Percentiles rank a stretch among this genome's conserved stretches.
phyloP scores from a whole-genome alignment of 805 yeast species.

The Starmera dryadoides region DNA sequence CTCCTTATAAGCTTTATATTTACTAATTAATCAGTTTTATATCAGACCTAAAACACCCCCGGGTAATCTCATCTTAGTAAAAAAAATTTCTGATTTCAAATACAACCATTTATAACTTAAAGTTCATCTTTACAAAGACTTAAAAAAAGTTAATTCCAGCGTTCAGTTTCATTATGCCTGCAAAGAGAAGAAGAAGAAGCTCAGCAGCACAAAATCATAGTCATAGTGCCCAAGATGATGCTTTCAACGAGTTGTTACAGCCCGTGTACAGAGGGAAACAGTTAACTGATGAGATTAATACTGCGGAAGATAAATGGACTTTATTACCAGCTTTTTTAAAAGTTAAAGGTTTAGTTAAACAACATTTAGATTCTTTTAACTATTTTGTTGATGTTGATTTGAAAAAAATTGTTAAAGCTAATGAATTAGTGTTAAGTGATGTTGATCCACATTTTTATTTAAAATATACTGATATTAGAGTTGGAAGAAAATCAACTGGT shows the following conservation, averaged over 20 bases:
- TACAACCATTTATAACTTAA: too few species aligned
- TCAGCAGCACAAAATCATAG: conserved; percentile 9
- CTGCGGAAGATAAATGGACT: conserved; percentile 97
- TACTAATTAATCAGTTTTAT: too few species aligned
- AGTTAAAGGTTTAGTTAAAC: conserved; percentile 94
- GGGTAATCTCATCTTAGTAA: conserved; percentile 9
- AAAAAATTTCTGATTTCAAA: not conserved
- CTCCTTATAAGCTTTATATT: too few species aligned
- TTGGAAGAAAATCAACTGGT: conserved; percentile 70
- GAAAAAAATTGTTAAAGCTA: conserved; percentile 87
- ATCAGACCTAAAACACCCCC: too few species aligned
- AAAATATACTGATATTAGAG: conserved; percentile 87
- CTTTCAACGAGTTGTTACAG: conserved; percentile 69
- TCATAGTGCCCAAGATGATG: conserved; percentile 37
- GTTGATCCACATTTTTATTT: conserved; percentile 96
- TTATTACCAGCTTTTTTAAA: conserved; percentile 90
- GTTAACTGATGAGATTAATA: conserved; percentile 78
- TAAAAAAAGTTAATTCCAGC: too few species aligned
- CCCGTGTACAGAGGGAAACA: conserved; percentile 83
- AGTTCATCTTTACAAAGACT: too few species aligned
- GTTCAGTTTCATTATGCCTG: conserved; percentile 10
- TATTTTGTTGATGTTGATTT: conserved; percentile 91
- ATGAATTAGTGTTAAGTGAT: conserved; percentile 81
- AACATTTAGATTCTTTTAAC: conserved; percentile 96
- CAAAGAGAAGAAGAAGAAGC: conserved; percentile 17